Percentiles rank a stretch among this genome's conserved stretches.
Conservation (phyloP, 1,284 basidiomycete genomes). For the Leucoagaricus sp. region DNA sequence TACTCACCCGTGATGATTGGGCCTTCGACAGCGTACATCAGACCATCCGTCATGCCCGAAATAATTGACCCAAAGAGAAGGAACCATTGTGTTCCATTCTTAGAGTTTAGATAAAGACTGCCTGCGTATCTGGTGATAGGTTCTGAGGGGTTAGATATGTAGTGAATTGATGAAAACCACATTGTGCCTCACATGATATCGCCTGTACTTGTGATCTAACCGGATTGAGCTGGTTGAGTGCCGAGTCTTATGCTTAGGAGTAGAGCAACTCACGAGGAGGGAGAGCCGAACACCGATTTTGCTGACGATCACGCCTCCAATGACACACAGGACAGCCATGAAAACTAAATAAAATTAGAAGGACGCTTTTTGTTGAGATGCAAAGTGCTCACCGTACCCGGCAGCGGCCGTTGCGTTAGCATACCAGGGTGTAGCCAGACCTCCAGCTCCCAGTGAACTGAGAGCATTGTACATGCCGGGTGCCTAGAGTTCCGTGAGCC, state of each 20-base stretch:
- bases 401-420: conserved; percentile 34
- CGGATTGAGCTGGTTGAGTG: neutral
- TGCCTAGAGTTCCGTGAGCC: conserved; percentile 19
- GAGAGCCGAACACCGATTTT: conserved; percentile 32
- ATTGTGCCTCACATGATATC: conserved; percentile 29
- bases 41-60: conserved; percentile 32
- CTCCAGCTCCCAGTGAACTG: conserved; percentile 31
- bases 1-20: conserved; percentile 33
- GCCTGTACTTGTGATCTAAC: conserved; percentile 32
- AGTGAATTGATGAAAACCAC: neutral
- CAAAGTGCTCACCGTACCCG: conserved; percentile 25
- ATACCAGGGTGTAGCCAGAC: conserved; percentile 35
- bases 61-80: conserved; percentile 35
- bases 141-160: no score
- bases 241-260: neutral
- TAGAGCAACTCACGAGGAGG: conserved; percentile 22
- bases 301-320: conserved; percentile 34
- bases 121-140: conserved; percentile 30
- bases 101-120: conserved; percentile 35
- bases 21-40: conserved; percentile 36
- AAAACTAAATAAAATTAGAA: conserved; percentile 22
- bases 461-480: conserved; percentile 36
- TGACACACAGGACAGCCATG: conserved; percentile 33
- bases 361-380: neutral
- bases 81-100: conserved; percentile 37